These are phyloP conservation scores for Rhytidiadelphus loreus DNA, from an alignment of 225 moss, liverwort and hornwort genomes.

Conservation along the genomic window DNA sequence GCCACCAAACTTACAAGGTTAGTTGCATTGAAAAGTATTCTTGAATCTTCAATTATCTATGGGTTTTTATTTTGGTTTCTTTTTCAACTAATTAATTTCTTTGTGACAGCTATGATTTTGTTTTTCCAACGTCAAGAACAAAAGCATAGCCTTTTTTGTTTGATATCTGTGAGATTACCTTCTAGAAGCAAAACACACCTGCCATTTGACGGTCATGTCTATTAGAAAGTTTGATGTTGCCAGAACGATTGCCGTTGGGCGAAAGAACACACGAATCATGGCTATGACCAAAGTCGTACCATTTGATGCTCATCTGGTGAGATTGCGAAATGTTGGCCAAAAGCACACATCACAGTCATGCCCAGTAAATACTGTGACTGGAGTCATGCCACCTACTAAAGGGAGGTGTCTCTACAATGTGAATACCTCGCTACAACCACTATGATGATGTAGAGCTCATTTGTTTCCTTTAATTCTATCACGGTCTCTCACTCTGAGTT, in stretches of 20 bases:
- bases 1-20: background rate
- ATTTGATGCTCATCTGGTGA: background rate
- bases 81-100: background rate
- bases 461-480: background rate
- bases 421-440: background rate
- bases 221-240: background rate
- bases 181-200: background rate
- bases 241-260: background rate
- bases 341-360: background rate
- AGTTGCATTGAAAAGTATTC: background rate
- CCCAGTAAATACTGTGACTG: no score
- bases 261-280: background rate
- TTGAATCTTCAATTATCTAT: no score
- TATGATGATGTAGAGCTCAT: background rate
- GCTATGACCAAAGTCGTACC: background rate
- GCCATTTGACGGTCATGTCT: background rate
- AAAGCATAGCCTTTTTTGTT: background rate
- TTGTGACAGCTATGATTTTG: background rate
- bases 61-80: background rate
- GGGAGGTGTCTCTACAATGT: background rate
- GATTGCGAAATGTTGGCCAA: background rate
- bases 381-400: background rate
- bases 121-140: background rate
- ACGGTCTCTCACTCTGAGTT: background rate
- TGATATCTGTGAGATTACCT: background rate